Evolutionary conservation across 2,329 filamentous ascomycete genomes (phyloP), one percentile per base, ranked within the genome.

Genomic region (Basipetospora chlamydospora): DNA sequence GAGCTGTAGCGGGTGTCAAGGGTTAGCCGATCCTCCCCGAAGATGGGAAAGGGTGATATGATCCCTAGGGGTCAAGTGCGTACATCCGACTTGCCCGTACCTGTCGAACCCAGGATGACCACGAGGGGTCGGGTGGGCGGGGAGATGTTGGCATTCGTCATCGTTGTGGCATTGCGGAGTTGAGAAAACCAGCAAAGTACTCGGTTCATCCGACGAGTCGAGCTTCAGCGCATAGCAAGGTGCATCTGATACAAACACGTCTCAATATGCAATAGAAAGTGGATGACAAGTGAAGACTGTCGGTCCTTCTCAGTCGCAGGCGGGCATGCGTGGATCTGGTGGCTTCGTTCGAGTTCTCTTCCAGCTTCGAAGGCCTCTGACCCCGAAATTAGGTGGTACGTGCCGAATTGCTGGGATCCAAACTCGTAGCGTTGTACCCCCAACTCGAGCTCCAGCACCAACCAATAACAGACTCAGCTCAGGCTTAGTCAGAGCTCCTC

Each of bases 51-150:
- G 12, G 6, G 11, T 28, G 11, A 33, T n/a, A 13, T 7, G 3
- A 13, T 21, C 18, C 6, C 15, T 20, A 2, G 17, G 28, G 10
- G n/a, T 30, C 30, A 28, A 32, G 29, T 28, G 43, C 62, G 50
- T 65, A 92, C 85, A 63, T 92, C 80, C 26, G 86, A 93, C 59
- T 93, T 94, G 43, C 88, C 88, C 1, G 87, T 95, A 40, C 87
- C 88, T 8, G 88, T 96, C 33, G 87, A 82, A 46, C 88, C 88
- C 33, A 95, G 67, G 42, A 96, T 71, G 33, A 84, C 77, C 48
- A 96, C 67, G 43, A 95, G 61, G 17, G 85, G 81, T 49, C 66
- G 52, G 34, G 52, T 48, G 13, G 67, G 67, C 39, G 54, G 47
- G 43, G 21, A 31, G 26, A 23, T 13, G 13, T 46, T 54, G 39